Conservation (phyloP, 306 rosid species). For the Comarum palustre region DNA sequence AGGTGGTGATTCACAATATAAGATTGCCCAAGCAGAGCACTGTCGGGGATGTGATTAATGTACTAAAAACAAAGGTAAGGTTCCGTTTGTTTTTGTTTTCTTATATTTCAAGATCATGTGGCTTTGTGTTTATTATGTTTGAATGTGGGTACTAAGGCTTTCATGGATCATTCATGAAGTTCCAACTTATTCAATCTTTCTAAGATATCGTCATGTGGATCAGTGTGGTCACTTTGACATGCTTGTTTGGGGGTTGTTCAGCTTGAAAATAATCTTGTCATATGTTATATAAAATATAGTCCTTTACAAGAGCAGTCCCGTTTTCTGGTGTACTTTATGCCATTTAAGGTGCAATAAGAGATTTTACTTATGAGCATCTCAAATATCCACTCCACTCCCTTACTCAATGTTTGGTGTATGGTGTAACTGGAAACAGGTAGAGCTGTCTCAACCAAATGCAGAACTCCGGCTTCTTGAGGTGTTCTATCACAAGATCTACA, state of each 20-base stretch:
- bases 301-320: background rate
- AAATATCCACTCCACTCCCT: background rate
- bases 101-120: background rate
- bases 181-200: background rate
- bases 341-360: background rate
- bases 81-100: constrained; percentile 4
- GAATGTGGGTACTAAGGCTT: background rate
- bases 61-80: constrained; percentile 61
- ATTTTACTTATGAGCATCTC: background rate
- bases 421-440: constrained; percentile 56
- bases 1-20: constrained; percentile 72
- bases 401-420: background rate
- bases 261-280: background rate
- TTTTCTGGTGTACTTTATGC: background rate
- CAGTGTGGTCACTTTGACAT: background rate
- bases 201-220: background rate
- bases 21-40: constrained; percentile 76
- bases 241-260: background rate
- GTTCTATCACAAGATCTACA: constrained; percentile 90
- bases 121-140: background rate
- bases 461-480: constrained; percentile 89
- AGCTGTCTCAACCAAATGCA: constrained; percentile 74
- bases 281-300: background rate
- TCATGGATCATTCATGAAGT: background rate
- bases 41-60: constrained; percentile 67